These are phyloP conservation scores for Mallotus repandus DNA, from an alignment of 441 rosid species.

Conservation along the genomic window DNA sequence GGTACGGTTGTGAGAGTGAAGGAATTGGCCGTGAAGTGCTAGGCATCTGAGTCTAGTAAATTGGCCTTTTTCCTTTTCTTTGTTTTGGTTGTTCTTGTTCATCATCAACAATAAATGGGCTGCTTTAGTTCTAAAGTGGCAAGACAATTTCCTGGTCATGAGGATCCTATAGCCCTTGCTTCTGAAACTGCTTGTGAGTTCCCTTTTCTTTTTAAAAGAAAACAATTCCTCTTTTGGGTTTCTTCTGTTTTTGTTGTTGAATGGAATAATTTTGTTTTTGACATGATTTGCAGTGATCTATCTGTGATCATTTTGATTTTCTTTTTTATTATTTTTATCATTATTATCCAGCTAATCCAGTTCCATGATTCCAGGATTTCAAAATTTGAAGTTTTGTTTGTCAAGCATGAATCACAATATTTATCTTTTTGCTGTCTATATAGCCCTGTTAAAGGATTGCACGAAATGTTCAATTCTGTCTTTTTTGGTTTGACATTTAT, in stretches of 20 bases:
- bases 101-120: conserved; percentile 51
- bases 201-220: not conserved
- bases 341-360: not conserved
- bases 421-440: no score
- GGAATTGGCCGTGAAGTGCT: not conserved
- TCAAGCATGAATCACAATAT: not conserved
- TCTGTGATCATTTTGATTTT: no score
- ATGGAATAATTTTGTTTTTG: no score
- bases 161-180: conserved; percentile 79
- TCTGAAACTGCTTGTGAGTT: conserved; percentile 90
- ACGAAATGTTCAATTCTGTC: not conserved
- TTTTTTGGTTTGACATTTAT: not conserved
- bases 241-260: no score
- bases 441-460: no score
- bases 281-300: no score
- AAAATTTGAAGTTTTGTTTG: not conserved
- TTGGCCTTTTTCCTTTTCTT: not conserved
- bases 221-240: not conserved
- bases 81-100: not conserved
- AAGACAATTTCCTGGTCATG: conserved; percentile 69
- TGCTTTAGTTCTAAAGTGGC: conserved; percentile 78
- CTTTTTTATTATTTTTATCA: not conserved
- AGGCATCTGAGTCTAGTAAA: not conserved
- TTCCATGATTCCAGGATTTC: not conserved
- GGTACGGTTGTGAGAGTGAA: no score